Evolutionary conservation across 257 asterid species (phyloP).

Genomic region (Scutellaria baicalensis): DNA sequence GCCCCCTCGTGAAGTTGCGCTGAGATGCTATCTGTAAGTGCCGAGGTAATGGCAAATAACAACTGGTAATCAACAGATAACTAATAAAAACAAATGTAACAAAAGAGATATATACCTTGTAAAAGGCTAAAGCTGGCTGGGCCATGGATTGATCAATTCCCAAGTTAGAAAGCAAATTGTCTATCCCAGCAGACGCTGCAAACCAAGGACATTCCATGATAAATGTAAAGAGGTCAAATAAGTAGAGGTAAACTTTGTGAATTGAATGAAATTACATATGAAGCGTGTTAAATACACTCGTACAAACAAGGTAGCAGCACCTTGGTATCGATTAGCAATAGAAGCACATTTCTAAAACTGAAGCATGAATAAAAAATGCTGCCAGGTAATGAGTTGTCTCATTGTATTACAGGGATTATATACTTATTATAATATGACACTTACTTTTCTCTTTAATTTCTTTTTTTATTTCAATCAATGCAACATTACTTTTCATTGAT

Average conservation of each 20-base stretch:
- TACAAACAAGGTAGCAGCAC: neutral
- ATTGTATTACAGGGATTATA: neutral
- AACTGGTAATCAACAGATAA: neutral
- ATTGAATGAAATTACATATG: no score
- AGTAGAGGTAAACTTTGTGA: no score
- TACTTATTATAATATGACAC: neutral
- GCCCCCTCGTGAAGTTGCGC: conserved; percentile 76
- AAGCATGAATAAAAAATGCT: neutral
- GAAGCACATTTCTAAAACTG: neutral
- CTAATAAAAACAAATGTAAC: neutral
- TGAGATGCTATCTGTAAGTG: conserved; percentile 60
- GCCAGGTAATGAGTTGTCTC: neutral
- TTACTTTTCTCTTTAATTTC: neutral
- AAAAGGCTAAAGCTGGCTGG: conserved; percentile 38
- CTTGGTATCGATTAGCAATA: neutral
- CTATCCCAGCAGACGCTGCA: conserved; percentile 50
- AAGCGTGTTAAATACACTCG: neutral
- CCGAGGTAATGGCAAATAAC: neutral
- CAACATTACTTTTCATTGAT: no score
- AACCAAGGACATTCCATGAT: conserved; percentile 6
- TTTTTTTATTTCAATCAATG: no score
- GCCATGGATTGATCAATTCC: conserved; percentile 48
- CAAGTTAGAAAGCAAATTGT: conserved; percentile 28
- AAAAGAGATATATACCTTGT: conserved; percentile 34
- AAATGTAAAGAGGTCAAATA: neutral